Percentiles rank a stretch among this genome's conserved stretches.
Conservation (phyloP, 192 early-diverging fungal species). For the Podila clonocystis region DNA sequence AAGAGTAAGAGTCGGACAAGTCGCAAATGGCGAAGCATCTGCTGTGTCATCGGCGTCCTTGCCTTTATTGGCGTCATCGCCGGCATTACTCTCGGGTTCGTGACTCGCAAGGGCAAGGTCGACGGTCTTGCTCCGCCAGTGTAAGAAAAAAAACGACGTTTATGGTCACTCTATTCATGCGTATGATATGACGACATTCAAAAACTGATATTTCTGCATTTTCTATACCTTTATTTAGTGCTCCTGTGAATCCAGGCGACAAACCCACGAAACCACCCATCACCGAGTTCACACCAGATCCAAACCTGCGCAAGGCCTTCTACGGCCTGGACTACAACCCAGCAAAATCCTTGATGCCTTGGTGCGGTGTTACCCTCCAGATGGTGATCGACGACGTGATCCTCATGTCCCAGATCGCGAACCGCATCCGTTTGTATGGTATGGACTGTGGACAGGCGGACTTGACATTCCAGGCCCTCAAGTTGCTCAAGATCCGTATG, state of each 20-base stretch:
- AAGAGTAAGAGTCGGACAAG: conserved; percentile 21
- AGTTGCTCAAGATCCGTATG: conserved; percentile 50
- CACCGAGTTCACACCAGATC: conserved; percentile 39
- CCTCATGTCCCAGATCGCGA: conserved; percentile 53
- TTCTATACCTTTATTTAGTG: neutral
- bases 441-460: conserved; percentile 56
- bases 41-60: conserved; percentile 19
- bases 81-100: conserved; percentile 25
- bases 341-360: conserved; percentile 42
- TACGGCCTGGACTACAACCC: conserved; percentile 57
- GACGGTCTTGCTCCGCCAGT: conserved; percentile 37
- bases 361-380: conserved; percentile 48
- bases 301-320: conserved; percentile 47
- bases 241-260: neutral
- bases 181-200: neutral
- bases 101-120: conserved; percentile 23
- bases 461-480: conserved; percentile 49
- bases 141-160: conserved; percentile 1
- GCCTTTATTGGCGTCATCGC: conserved; percentile 21
- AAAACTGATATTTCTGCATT: neutral
- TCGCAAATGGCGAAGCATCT: conserved; percentile 36
- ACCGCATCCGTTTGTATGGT: conserved; percentile 55
- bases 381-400: conserved; percentile 52
- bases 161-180: neutral
- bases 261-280: conserved; percentile 14